Conservation (phyloP, 768 basidiomycete genomes). For the Leccinum pellstonianum region DNA sequence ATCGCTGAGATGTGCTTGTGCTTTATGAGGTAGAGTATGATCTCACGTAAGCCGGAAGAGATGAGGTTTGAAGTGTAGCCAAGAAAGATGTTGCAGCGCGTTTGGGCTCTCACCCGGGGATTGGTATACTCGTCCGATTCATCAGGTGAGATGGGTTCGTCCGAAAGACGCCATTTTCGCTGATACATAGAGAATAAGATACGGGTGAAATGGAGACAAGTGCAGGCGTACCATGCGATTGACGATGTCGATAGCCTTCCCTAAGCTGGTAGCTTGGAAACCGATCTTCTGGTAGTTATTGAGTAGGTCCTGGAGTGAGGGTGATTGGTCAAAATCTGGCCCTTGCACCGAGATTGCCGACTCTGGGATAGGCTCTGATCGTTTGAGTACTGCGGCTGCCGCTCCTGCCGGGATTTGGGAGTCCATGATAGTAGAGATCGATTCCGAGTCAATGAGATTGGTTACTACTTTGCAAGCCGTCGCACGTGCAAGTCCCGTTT, state of each 20-base stretch:
- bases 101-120: constrained; percentile 61
- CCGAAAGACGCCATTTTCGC: constrained; percentile 87
- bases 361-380: constrained; percentile 67
- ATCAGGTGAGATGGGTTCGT: constrained; percentile 71
- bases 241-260: constrained; percentile 84
- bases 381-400: constrained; percentile 74
- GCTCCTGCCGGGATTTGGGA: constrained; percentile 51
- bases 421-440: constrained; percentile 9
- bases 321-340: constrained; percentile 75
- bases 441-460: no score
- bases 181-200: constrained; percentile 29
- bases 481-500: constrained; percentile 27
- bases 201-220: neutral
- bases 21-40: constrained; percentile 90
- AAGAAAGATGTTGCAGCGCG: constrained; percentile 85
- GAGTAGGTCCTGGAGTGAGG: constrained; percentile 69
- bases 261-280: constrained; percentile 95
- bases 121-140: constrained; percentile 66
- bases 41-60: constrained; percentile 93
- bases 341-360: constrained; percentile 75
- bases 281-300: constrained; percentile 86
- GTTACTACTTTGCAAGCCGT: constrained; percentile 6
- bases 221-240: constrained; percentile 76
- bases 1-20: constrained; percentile 86
- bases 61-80: constrained; percentile 99